Evolutionary conservation across 2,329 filamentous ascomycete species (phyloP), one percentile per base, ranked within the genome.

Genomic region (Ascochyta rabiei): DNA sequence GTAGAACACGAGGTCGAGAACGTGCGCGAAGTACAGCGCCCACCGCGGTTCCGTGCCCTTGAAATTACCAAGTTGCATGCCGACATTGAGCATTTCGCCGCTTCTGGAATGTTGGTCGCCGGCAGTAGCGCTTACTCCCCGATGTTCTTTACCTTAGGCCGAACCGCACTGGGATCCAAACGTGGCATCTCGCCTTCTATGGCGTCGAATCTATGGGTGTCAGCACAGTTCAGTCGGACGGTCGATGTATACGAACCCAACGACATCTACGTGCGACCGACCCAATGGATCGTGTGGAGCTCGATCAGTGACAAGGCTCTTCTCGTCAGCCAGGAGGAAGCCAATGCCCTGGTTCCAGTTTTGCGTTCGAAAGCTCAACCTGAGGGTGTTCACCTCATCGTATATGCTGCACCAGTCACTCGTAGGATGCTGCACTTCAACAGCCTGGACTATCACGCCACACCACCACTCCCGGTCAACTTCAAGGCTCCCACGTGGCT

Each of bases 221-320:
- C 80, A 0, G 56, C 51, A 0, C 80, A 86, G 53, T 87, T 84
- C 53, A 71, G 64, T 2, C 73, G 75, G 23, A 84, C 82, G 0
- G 76, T 85, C 2, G 69, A 73, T 2, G 34, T 65, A 2, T 54
- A 44, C 6, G 54, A 63, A n/a, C 58, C 81, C 58, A 70, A 75
- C 48, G 78, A 81, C 44, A 72, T 78, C 24, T 81, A 79, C 45
- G 47, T 74, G 61, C 77, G 81, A 1, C 71, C 82, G 0, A 82
- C 87, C 0, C 82, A 86, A 23, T 90, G 85, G 86, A 64, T 90
- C 2, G 68, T 89, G 0, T 88, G 82, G 80, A 83, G 80, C 53
- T 60, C 61, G 0, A n/a, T 60, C 0, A 73, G 74, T 0, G 63
- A 82, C 7, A 80, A 76, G 0, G 86, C 81, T 0, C 57, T 90